Evolutionary conservation across 1,284 basidiomycete genomes (phyloP), one percentile per base, ranked within the genome.

Genomic region (Heterobasidion occidentale): DNA sequence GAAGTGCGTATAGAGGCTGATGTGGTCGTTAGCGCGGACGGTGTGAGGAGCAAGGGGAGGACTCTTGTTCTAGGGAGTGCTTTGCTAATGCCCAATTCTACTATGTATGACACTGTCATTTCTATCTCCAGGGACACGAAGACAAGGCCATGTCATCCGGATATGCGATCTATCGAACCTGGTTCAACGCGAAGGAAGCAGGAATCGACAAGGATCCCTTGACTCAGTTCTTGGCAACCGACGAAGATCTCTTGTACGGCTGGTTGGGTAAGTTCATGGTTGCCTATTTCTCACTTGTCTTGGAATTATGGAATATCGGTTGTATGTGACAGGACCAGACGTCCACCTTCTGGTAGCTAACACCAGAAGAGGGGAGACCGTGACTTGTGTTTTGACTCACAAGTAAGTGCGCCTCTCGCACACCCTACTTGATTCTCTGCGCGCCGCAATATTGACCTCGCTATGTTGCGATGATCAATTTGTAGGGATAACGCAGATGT

Each of bases 61-160:
- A 58, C 61, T 51, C 62, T 62, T 20, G 65, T 70, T 11, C 55
- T 71, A 52, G 68, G 64, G 52, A 55, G 66, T 52, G 6, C 9
- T 20, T 15, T 35, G 5, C 4, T 27, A 6, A 5, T 27, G 27
- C 27, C 27, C 5, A 27, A 27, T 33, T 49, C 27, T 27, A 27
- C 27, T 27, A 27, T 27, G 5, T 6, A 27, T 27, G 27, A 5
- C 27, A 27, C 27, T 27, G 27, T 5, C 27, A 5, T 27, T 27
- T 27, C 0, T 27, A 27, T 27, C 27, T 27, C 27, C 5, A 70
- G 66, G 66, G 64, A 4, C 63, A 63, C 54, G 34, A 60, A 35
- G 68, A 72, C 59, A 67, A 60, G 36, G 67, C 67, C 0, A 64
- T 58, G 50, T 58, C 67, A n/a, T 67, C 65, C 7, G 67, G 68